phyloP scores from a whole-genome alignment of 2,329 filamentous ascomycete species.

The Amphichorda felina region DNA sequence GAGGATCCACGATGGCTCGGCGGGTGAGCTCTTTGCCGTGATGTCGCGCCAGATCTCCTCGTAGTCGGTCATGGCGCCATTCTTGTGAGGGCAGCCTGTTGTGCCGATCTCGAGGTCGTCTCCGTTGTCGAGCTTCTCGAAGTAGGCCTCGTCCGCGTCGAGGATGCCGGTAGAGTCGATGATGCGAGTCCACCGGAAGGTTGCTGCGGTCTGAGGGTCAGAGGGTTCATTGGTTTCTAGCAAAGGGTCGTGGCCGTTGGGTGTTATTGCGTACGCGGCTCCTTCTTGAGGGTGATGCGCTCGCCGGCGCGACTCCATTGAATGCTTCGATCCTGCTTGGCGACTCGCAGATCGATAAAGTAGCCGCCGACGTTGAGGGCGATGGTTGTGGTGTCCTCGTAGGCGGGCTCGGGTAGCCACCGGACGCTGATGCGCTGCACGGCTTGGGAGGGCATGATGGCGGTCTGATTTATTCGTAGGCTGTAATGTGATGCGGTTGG shows the following conservation, averaged over 20 bases:
- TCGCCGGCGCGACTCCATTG: constrained; percentile 12
- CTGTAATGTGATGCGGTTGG: no score
- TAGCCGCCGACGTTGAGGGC: constrained; percentile 13
- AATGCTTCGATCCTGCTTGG: constrained; percentile 5
- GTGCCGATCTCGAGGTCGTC: constrained; percentile 11
- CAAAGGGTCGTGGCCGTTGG: neutral
- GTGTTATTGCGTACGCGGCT: constrained; percentile 9
- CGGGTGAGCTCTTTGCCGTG: constrained; percentile 4
- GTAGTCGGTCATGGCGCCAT: constrained; percentile 7
- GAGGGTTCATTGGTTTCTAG: no score
- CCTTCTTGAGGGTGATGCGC: constrained; percentile 6
- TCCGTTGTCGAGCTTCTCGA: constrained; percentile 9
- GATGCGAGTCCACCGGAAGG: constrained; percentile 12
- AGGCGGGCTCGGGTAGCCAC: constrained; percentile 10
- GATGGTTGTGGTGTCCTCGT: constrained; percentile 11
- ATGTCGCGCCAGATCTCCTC: constrained; percentile 12
- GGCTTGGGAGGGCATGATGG: constrained; percentile 5
- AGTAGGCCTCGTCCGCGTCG: constrained; percentile 10
- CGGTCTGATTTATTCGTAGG: no score
- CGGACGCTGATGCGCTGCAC: constrained; percentile 11
- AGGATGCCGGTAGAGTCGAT: constrained; percentile 10
- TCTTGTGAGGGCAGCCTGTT: constrained; percentile 6
- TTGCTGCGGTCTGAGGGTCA: constrained; percentile 8
- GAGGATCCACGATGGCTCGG: constrained; percentile 9
- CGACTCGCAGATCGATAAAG: constrained; percentile 9